Conservation (phyloP, 305 asterid genomes). For the Rubia occidens region DNA sequence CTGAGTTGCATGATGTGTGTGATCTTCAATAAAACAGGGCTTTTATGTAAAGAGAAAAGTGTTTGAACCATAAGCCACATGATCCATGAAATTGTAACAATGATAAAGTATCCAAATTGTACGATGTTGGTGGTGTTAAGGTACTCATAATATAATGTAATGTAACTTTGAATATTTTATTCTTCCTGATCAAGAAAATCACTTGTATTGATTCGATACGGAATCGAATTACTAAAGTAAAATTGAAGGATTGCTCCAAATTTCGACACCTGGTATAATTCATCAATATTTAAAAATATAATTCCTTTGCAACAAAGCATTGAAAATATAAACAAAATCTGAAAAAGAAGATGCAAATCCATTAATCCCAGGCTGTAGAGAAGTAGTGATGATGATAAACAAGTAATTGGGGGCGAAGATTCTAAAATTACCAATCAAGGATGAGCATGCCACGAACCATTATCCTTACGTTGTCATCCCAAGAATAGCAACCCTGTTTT, state of each 20-base stretch:
- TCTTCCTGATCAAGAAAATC: not conserved
- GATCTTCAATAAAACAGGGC: constrained; percentile 2
- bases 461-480: constrained; percentile 3
- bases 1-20: not conserved
- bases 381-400: not conserved
- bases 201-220: not conserved
- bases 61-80: too few relatives aligned
- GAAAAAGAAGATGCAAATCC: constrained; percentile 3
- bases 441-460: not conserved
- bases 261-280: not conserved
- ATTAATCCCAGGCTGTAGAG: not conserved
- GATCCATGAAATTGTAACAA: too few relatives aligned
- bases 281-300: too few relatives aligned
- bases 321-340: not conserved
- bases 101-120: too few relatives aligned
- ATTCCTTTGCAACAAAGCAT: not conserved
- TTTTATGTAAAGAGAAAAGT: not conserved
- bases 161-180: too few relatives aligned
- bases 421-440: not conserved
- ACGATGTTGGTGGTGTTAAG: too few relatives aligned
- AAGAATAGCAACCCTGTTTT: not conserved
- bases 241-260: not conserved
- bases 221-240: not conserved
- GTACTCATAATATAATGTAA: too few relatives aligned
- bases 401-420: constrained; percentile 1